Conservation (phyloP, 2,329 filamentous ascomycete species). For the Aspergillus novoparasiticus region DNA sequence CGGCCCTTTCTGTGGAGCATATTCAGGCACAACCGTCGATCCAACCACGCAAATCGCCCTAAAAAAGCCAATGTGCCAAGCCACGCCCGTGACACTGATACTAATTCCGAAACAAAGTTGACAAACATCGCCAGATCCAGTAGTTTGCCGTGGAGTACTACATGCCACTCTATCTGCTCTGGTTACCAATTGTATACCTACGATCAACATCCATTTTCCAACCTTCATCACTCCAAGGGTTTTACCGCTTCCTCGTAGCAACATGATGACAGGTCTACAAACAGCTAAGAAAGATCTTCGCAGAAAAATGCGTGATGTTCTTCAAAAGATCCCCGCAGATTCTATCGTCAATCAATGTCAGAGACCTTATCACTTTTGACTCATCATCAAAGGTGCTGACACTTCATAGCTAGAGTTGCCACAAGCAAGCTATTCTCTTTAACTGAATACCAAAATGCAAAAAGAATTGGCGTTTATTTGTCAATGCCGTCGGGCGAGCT, state of each 20-base stretch:
- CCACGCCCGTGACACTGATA: not conserved
- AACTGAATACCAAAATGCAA: conserved; percentile 74
- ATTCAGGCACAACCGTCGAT: conserved; percentile 8
- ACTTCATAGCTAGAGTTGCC: conserved; percentile 61
- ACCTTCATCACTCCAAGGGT: not conserved
- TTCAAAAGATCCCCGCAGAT: conserved; percentile 64
- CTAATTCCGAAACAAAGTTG: not conserved
- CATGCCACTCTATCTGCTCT: not conserved
- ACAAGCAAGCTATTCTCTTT: conserved; percentile 67
- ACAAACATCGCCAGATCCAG: not conserved
- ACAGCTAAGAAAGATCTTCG: conserved; percentile 77
- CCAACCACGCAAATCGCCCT: conserved; percentile 4
- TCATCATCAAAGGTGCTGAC: conserved; percentile 17
- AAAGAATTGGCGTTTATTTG: conserved; percentile 80
- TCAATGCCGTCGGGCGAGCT: conserved; percentile 91
- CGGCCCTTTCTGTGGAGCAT: conserved; percentile 2
- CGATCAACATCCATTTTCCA: not conserved
- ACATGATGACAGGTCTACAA: conserved; percentile 59
- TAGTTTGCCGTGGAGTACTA: not conserved
- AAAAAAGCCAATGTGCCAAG: conserved; percentile 5
- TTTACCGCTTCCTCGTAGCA: not conserved
- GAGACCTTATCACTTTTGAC: conserved; percentile 29
- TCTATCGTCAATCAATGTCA: conserved; percentile 71
- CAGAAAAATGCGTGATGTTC: conserved; percentile 66
- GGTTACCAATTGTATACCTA: not conserved